Evolutionary conservation across 2,329 filamentous ascomycete species (phyloP), one percentile per base, ranked within the genome.

Genomic region (Catunica adiposa): DNA sequence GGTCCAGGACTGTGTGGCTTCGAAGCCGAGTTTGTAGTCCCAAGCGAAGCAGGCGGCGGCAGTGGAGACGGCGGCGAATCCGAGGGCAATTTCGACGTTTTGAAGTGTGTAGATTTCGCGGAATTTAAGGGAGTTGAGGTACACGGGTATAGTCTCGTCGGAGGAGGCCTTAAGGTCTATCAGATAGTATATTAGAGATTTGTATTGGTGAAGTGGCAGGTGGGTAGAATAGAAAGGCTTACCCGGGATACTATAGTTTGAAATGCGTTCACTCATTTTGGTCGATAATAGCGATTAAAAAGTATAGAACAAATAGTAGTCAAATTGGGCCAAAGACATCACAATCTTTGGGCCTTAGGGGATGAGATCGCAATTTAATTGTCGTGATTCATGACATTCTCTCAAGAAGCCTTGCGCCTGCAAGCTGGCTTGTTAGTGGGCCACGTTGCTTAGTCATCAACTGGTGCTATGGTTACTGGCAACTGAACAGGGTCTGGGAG

Each of bases 161-260:
- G 86, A 88, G 40, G 89, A 94, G 72, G 92, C 94, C 71, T 97
- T 97, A 61, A 98, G 83, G 67, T 97, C 92, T 94, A 66, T 22
- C 31, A 46, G 51, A 54, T 48, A 31, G 17, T 52, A 8, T 2
- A n/a, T 44, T 44, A 34, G 5, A 34, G 40, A 14, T 44, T 17
- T 7, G 11, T n/a, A 17, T 15, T 15, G 40, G n/a, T 55, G 22
- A 44, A 26, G 26, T 37, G 54, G 5, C 31, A 14, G 25, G 15
- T 20, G 26, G 31, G 8, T 44, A 44, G 31, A 31, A 53, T 3
- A 1, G 15, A 46, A 50, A 8, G 15, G 20, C 48, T 59, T 38
- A 59, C 53, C 47, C n/a, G 53, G 17, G 25, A 20, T 56, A 53
- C 61, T 58, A 69, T 44, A 44, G 20, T 17, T 22, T 4, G 40